phyloP scores from a whole-genome alignment of 2,329 filamentous ascomycete species.

The Fusarium cicatricum region DNA sequence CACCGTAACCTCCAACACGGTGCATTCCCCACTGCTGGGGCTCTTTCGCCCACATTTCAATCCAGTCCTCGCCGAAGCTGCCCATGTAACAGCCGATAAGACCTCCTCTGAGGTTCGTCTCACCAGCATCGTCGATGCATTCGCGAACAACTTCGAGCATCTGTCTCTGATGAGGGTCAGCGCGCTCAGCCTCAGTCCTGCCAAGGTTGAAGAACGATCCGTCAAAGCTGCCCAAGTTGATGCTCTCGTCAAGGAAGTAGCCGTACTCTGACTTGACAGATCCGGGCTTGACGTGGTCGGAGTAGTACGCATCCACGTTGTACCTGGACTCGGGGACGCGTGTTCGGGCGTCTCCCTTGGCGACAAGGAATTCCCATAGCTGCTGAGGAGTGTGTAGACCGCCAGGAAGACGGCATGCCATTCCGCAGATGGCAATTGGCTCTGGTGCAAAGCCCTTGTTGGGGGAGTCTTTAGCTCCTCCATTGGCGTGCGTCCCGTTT shows the following conservation, averaged over 20 bases:
- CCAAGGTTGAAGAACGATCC: constrained; percentile 41
- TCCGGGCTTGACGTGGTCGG: constrained; percentile 24
- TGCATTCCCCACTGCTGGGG: constrained; percentile 29
- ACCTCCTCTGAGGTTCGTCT: constrained; percentile 41
- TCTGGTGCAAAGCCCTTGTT: no score
- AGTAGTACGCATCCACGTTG: constrained; percentile 31
- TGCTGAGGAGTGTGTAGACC: constrained; percentile 28
- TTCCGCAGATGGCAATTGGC: constrained; percentile 41
- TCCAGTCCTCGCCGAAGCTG: constrained; percentile 46
- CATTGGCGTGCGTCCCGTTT: not conserved
- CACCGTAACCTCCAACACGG: constrained; percentile 30
- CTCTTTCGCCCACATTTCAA: constrained; percentile 39
- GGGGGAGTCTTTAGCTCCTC: not conserved
- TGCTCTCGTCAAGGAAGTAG: constrained; percentile 43
- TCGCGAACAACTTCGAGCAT: constrained; percentile 49
- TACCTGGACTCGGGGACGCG: constrained; percentile 34
- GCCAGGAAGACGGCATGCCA: constrained; percentile 39
- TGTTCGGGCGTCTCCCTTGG: constrained; percentile 32
- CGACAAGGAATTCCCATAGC: constrained; percentile 40
- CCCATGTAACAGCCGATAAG: constrained; percentile 48
- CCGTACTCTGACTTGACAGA: constrained; percentile 35
- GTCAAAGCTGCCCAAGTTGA: constrained; percentile 41
- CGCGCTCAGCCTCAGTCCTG: constrained; percentile 40
- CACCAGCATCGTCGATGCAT: constrained; percentile 47
- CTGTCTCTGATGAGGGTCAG: constrained; percentile 50